These are phyloP conservation scores for Elsinoe batatas DNA, from an alignment of 2,329 filamentous ascomycete genomes.

Conservation along the genomic window DNA sequence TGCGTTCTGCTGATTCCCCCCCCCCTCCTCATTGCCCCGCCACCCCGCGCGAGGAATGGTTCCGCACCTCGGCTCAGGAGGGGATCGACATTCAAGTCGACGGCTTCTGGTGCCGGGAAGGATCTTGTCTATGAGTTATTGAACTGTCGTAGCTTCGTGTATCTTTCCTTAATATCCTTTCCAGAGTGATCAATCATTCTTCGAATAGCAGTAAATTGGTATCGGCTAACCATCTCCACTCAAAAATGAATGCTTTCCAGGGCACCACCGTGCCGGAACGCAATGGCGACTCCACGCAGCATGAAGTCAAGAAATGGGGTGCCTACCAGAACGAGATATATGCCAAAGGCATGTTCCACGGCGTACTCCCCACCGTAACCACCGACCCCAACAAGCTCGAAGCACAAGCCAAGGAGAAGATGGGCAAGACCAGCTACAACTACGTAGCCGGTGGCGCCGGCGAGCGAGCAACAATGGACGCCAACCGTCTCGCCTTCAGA, in stretches of 20 bases:
- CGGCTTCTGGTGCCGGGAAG: slow-evolving; percentile 1
- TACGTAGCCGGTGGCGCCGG: slow-evolving; percentile 56
- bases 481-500: slow-evolving; percentile 49
- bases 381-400: slow-evolving; percentile 51
- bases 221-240: neutral
- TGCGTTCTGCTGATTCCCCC: neutral
- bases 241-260: slow-evolving; percentile 13
- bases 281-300: neutral
- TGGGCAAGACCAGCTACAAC: slow-evolving; percentile 44
- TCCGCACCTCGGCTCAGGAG: slow-evolving; percentile 5
- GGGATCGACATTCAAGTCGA: neutral
- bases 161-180: neutral
- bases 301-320: slow-evolving; percentile 27
- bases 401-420: slow-evolving; percentile 41
- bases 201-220: neutral
- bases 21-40: neutral
- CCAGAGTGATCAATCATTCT: no score
- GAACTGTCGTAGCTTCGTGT: neutral
- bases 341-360: slow-evolving; percentile 41
- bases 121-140: neutral
- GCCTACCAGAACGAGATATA: slow-evolving; percentile 43
- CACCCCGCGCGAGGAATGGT: slow-evolving; percentile 3
- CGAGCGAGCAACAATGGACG: slow-evolving; percentile 50
- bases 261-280: slow-evolving; percentile 4
- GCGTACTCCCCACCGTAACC: slow-evolving; percentile 43